Conservation (phyloP, 2,329 filamentous ascomycete species). For the Xylaria sp. region DNA sequence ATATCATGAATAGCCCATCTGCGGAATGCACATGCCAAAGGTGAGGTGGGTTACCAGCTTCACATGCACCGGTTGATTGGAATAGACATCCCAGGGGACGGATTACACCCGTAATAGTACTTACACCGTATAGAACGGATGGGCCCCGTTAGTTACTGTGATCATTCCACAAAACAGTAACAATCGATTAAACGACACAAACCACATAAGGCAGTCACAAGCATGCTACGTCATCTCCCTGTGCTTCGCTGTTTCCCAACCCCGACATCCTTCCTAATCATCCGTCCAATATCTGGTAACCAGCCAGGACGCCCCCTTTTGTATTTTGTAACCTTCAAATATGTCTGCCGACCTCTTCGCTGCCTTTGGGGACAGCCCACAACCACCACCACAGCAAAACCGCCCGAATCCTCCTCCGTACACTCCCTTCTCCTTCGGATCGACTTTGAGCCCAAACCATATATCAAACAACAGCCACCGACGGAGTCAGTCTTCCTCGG, state of each 20-base stretch:
- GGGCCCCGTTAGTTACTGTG: no score
- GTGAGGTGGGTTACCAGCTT: no score
- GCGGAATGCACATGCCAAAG: no score
- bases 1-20: no score
- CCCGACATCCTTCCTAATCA: neutral
- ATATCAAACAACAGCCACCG: conserved; percentile 21
- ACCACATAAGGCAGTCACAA: neutral
- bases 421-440: conserved; percentile 22
- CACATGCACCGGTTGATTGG: no score
- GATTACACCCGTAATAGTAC: no score
- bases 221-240: neutral
- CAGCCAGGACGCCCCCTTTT: neutral
- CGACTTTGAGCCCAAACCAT: neutral
- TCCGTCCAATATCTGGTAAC: neutral
- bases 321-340: conserved; percentile 2
- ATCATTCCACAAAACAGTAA: no score
- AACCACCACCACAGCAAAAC: conserved; percentile 22
- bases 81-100: no score
- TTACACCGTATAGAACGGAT: no score
- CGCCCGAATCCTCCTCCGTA: conserved; percentile 14
- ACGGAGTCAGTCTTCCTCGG: conserved; percentile 24
- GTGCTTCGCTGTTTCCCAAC: neutral
- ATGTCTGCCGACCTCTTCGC: conserved; percentile 65
- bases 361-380: conserved; percentile 50
- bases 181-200: neutral